These are phyloP conservation scores for Chrysanthemum makinoi DNA, from an alignment of 129 eudicot species.

Conservation along the genomic window DNA sequence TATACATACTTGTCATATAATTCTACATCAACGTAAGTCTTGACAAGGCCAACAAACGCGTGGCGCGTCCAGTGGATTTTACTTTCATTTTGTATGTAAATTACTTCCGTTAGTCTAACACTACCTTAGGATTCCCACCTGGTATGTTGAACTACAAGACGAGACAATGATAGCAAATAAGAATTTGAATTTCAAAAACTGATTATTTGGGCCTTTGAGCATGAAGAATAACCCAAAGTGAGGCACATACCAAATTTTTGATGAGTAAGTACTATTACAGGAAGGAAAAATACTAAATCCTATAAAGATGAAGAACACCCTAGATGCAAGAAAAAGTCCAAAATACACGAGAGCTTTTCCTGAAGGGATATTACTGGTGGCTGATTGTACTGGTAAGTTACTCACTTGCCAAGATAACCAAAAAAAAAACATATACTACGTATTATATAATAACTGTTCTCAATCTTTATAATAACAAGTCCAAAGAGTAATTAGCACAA, in stretches of 20 bases:
- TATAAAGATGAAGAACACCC: constrained; percentile 82
- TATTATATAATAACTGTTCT: too few relatives aligned
- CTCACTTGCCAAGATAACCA: constrained; percentile 90
- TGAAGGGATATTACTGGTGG: constrained; percentile 91
- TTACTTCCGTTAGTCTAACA: too few relatives aligned
- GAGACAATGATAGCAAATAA: too few relatives aligned
- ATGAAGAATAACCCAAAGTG: constrained; percentile 91
- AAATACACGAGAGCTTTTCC: constrained; percentile 91
- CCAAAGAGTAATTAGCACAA: too few relatives aligned
- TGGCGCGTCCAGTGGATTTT: too few relatives aligned
- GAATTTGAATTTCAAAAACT: too few relatives aligned
- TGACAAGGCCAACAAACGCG: too few relatives aligned
- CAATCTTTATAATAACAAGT: not conserved
- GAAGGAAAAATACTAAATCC: constrained; percentile 84
- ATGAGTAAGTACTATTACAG: constrained; percentile 85
- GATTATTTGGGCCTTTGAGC: constrained; percentile 84
- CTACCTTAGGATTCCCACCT: too few relatives aligned
- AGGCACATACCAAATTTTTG: constrained; percentile 92
- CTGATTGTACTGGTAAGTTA: constrained; percentile 88
- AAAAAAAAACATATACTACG: not conserved
- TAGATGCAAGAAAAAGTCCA: constrained; percentile 79
- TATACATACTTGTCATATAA: too few relatives aligned
- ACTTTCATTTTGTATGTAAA: too few relatives aligned
- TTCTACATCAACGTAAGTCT: too few relatives aligned
- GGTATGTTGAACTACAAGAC: too few relatives aligned